Evolutionary conservation across 495 filamentous ascomycete species (phyloP).

Genomic region (Symbiotaphrina buchneri): DNA sequence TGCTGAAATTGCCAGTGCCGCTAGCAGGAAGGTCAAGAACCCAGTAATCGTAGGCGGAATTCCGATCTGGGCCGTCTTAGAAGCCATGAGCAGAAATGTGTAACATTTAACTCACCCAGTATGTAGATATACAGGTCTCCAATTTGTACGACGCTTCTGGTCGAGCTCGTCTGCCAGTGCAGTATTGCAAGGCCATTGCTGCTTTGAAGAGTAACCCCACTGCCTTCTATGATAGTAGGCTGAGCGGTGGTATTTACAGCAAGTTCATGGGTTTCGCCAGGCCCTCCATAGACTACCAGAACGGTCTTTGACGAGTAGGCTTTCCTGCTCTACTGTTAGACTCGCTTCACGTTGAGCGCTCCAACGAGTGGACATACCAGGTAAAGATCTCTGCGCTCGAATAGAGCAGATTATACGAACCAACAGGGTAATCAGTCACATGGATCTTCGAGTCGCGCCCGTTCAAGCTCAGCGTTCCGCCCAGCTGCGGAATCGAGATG

Average conservation of each 20-base stretch:
- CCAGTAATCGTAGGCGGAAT: slow-evolving; percentile 61
- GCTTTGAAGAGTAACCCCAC: no score
- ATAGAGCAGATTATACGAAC: slow-evolving; percentile 40
- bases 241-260: slow-evolving; percentile 20
- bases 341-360: slow-evolving; percentile 7
- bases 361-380: slow-evolving; percentile 32
- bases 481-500: not conserved
- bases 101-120: no score
- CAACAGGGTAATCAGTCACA: slow-evolving; percentile 50
- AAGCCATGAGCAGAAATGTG: no score
- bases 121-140: no score
- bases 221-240: no score
- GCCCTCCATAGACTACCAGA: slow-evolving; percentile 45
- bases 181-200: no score
- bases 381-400: slow-evolving; percentile 60
- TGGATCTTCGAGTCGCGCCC: slow-evolving; percentile 58
- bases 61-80: slow-evolving; percentile 23
- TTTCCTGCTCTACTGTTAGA: no score
- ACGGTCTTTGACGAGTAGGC: slow-evolving; percentile 32
- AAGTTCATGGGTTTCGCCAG: slow-evolving; percentile 48
- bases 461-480: slow-evolving; percentile 42
- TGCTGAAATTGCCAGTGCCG: slow-evolving; percentile 15
- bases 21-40: no score
- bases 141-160: no score
- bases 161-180: no score